Conservation (phyloP, 2,329 filamentous ascomycete species). For the Venturiaceae sp. region DNA sequence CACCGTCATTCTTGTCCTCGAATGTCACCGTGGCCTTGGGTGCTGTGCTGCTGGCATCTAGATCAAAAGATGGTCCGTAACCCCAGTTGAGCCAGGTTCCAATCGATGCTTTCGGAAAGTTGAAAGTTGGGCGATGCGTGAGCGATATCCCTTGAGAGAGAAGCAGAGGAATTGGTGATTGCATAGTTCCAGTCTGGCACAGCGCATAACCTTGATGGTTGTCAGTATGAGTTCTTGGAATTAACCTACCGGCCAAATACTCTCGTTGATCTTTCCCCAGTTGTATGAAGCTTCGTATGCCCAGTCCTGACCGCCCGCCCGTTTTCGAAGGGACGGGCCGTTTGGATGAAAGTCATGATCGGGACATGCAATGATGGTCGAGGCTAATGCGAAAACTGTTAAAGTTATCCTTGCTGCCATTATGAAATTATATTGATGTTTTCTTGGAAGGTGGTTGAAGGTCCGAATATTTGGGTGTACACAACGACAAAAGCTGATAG, state of each 20-base stretch:
- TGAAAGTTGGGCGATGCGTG: conserved; percentile 31
- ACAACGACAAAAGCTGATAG: neutral
- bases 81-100: conserved; percentile 41
- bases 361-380: neutral
- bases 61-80: conserved; percentile 36
- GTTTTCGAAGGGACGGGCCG: neutral
- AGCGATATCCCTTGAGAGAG: conserved; percentile 29
- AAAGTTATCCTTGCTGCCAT: neutral
- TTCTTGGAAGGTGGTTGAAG: neutral
- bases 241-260: conserved; percentile 12
- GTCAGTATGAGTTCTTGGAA: neutral
- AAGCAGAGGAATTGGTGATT: conserved; percentile 38
- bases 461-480: neutral
- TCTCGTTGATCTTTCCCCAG: conserved; percentile 26
- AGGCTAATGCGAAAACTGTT: neutral
- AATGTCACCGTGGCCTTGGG: conserved; percentile 31
- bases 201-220: conserved; percentile 25
- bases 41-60: conserved; percentile 26
- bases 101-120: conserved; percentile 24
- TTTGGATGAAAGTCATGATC: neutral
- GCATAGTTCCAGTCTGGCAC: conserved; percentile 41
- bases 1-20: conserved; percentile 27
- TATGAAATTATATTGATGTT: neutral
- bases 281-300: conserved; percentile 28
- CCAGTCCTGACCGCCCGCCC: conserved; percentile 15